phyloP scores from a whole-genome alignment of 139 green algal species.

The Tetraselmis striata region DNA sequence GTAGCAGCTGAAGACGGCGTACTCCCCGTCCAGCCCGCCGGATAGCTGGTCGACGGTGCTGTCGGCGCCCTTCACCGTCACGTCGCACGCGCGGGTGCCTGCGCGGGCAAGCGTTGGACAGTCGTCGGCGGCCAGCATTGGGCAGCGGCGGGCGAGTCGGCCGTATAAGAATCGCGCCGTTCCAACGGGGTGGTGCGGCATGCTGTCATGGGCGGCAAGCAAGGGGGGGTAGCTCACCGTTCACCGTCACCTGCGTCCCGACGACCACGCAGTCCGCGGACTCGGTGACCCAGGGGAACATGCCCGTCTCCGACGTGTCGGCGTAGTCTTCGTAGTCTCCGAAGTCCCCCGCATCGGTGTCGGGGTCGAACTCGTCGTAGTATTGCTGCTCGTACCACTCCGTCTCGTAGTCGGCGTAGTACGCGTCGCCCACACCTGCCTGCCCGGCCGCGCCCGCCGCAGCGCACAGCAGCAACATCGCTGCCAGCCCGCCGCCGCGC shows the following conservation, averaged over 20 bases:
- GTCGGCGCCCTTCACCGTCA: background rate
- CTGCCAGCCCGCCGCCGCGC: no score
- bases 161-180: background rate
- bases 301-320: no score
- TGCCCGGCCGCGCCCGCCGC: no score
- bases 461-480: no score
- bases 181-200: background rate
- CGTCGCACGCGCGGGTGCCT: background rate
- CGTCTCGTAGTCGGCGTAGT: background rate
- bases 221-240: background rate
- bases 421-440: no score
- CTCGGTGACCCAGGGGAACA: background rate
- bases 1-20: background rate
- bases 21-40: background rate
- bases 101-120: background rate
- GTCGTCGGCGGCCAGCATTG: background rate
- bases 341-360: background rate
- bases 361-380: background rate
- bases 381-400: background rate
- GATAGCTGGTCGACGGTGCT: background rate
- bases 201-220: background rate
- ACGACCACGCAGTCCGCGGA: background rate
- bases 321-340: background rate
- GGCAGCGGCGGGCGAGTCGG: background rate
- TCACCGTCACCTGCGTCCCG: background rate